Evolutionary conservation across 2,329 filamentous ascomycete species (phyloP).

Genomic region (Chaetothyriales sp.): DNA sequence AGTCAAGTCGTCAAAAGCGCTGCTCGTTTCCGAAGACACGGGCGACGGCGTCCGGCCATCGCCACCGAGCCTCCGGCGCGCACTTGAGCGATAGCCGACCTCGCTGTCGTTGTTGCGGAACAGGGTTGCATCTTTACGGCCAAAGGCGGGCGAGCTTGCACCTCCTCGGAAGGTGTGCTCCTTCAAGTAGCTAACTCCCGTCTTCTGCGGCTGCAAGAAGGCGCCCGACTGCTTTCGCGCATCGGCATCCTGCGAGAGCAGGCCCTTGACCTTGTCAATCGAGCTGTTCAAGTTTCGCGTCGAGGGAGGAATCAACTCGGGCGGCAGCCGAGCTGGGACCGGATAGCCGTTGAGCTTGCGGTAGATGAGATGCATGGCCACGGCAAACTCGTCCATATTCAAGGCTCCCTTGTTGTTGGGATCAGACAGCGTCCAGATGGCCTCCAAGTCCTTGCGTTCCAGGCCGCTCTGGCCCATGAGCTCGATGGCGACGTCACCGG

Average conservation of each 20-base stretch:
- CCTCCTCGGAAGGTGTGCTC: constrained; percentile 74
- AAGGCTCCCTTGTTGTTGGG: constrained; percentile 86
- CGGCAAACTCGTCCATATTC: constrained; percentile 92
- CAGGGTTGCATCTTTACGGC: constrained; percentile 85
- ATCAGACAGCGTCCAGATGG: constrained; percentile 89
- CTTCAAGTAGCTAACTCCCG: constrained; percentile 96
- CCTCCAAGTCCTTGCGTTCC: constrained; percentile 77
- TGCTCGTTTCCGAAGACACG: constrained; percentile 52
- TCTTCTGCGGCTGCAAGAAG: constrained; percentile 82
- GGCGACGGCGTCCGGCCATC: constrained; percentile 65
- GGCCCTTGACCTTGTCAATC: constrained; percentile 79
- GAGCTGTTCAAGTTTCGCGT: constrained; percentile 87
- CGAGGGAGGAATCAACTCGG: constrained; percentile 87
- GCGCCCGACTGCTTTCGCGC: constrained; percentile 78
- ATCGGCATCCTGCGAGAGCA: constrained; percentile 82
- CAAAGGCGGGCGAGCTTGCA: constrained; percentile 41
- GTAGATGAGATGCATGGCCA: constrained; percentile 98
- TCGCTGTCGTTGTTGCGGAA: constrained; percentile 95
- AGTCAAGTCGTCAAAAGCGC: constrained; percentile 65
- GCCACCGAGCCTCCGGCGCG: constrained; percentile 65
- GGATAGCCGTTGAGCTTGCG: constrained; percentile 93
- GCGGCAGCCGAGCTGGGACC: constrained; percentile 70
- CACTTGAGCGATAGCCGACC: constrained; percentile 84
- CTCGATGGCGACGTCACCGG: constrained; percentile 84
- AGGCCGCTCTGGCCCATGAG: constrained; percentile 94